phyloP scores from a whole-genome alignment of 129 eudicot species.

The Gnaphalium uliginosum region DNA sequence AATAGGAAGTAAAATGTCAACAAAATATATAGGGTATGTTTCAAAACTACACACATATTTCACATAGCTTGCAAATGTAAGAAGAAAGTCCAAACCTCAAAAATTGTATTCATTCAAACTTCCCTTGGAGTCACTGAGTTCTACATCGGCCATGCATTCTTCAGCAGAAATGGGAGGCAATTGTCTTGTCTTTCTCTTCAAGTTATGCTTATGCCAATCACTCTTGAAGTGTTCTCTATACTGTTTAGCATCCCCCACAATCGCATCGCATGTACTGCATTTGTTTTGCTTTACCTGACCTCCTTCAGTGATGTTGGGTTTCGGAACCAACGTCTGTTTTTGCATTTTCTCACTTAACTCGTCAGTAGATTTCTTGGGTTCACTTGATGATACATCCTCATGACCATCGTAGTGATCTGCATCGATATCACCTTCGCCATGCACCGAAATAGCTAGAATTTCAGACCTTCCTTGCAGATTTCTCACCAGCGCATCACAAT shows the following conservation, averaged over 20 bases:
- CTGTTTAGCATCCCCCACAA: conserved; percentile 77
- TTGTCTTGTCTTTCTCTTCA: conserved; percentile 77
- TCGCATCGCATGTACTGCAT: conserved; percentile 83
- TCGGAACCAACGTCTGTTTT: conserved; percentile 46
- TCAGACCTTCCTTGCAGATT: conserved; percentile 82
- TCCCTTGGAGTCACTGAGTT: conserved; percentile 52
- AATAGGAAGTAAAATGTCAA: neutral
- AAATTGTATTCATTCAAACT: conserved; percentile 82
- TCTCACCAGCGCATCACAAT: conserved; percentile 75
- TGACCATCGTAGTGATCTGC: conserved; percentile 70
- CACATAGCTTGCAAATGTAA: neutral
- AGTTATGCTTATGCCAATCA: conserved; percentile 95
- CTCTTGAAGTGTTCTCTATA: conserved; percentile 96
- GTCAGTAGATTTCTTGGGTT: conserved; percentile 35
- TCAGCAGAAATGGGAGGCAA: conserved; percentile 80
- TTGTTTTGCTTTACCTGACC: conserved; percentile 63
- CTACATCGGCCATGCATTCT: conserved; percentile 75
- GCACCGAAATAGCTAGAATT: conserved; percentile 83
- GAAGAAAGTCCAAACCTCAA: conserved; percentile 31
- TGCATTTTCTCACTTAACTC: conserved; percentile 56
- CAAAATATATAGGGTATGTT: neutral
- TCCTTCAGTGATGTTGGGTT: conserved; percentile 20
- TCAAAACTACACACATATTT: neutral
- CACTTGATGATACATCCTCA: conserved; percentile 51
- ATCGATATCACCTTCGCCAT: conserved; percentile 67